Evolutionary conservation across 495 filamentous ascomycete species (phyloP).

Genomic region (Penicillium macrosclerotiorum): DNA sequence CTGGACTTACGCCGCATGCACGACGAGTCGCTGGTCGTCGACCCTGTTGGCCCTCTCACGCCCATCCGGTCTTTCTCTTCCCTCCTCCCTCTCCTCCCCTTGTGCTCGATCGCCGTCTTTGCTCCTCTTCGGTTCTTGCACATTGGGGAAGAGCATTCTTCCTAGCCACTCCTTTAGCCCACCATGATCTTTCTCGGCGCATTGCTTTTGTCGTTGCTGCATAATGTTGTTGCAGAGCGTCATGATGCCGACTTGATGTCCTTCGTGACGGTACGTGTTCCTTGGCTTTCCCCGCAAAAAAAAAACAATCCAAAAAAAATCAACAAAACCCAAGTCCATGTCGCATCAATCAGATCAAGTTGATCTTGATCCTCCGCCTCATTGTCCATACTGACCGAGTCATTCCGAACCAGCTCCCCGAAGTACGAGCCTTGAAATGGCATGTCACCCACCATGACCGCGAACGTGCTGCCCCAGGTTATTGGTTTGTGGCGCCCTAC

Average conservation of each 20-base stretch:
- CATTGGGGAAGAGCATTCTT: slow-evolving; percentile 23
- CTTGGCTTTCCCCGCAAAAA: too few relatives aligned
- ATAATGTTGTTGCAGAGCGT: slow-evolving; percentile 25
- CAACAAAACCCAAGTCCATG: too few relatives aligned
- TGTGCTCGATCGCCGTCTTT: slow-evolving; percentile 2
- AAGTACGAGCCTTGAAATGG: slow-evolving; percentile 32
- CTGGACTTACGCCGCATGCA: neutral
- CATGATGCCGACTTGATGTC: slow-evolving; percentile 40
- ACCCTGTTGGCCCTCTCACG: too few relatives aligned
- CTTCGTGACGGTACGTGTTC: slow-evolving; percentile 34
- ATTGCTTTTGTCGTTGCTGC: slow-evolving; percentile 28
- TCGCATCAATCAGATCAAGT: too few relatives aligned
- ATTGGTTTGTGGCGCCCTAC: slow-evolving; percentile 46
- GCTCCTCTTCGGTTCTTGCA: neutral
- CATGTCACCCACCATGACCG: slow-evolving; percentile 25
- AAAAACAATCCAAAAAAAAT: too few relatives aligned
- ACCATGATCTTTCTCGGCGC: slow-evolving; percentile 29
- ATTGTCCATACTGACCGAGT: slow-evolving; percentile 2
- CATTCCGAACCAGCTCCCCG: slow-evolving; percentile 22
- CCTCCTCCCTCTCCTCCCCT: neutral
- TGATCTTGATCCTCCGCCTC: too few relatives aligned
- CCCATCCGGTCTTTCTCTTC: slow-evolving; percentile 1
- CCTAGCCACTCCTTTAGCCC: slow-evolving; percentile 32
- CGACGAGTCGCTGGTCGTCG: too few relatives aligned
- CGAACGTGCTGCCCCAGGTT: slow-evolving; percentile 29